Percentiles rank a stretch among this genome's conserved stretches.
Conservation (phyloP, 2,329 filamentous ascomycete species). For the Exophiala aquamarina region DNA sequence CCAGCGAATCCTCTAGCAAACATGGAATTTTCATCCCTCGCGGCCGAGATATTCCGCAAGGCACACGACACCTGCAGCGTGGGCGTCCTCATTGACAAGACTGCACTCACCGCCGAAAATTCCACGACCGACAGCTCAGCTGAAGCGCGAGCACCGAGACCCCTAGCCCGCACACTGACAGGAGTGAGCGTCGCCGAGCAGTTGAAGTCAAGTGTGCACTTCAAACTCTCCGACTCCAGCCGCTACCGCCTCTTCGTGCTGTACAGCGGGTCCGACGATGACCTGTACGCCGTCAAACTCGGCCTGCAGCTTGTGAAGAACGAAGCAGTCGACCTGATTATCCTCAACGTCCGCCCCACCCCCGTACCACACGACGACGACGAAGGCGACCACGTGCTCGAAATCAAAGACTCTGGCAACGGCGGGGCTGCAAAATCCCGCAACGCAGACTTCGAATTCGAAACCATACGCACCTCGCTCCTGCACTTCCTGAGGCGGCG, state of each 20-base stretch:
- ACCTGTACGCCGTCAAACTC: constrained; percentile 74
- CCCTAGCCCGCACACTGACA: constrained; percentile 53
- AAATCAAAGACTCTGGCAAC: not conserved
- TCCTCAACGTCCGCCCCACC: constrained; percentile 10
- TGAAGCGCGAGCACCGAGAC: constrained; percentile 34
- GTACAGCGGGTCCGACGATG: constrained; percentile 82
- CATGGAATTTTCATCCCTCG: constrained; percentile 52
- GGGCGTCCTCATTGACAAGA: constrained; percentile 72
- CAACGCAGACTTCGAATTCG: constrained; percentile 13
- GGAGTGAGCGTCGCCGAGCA: constrained; percentile 47
- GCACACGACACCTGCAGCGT: constrained; percentile 61
- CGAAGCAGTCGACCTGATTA: constrained; percentile 56
- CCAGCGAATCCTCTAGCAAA: constrained; percentile 47
- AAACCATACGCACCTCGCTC: constrained; percentile 8
- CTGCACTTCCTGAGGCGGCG: constrained; percentile 1
- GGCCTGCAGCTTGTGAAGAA: constrained; percentile 83
- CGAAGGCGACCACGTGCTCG: constrained; percentile 8
- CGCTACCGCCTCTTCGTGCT: constrained; percentile 74
- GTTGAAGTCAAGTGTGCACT: constrained; percentile 18
- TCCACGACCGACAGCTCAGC: constrained; percentile 11
- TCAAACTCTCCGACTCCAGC: constrained; percentile 40
- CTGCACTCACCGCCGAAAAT: constrained; percentile 18
- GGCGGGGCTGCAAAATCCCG: not conserved
- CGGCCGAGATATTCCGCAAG: constrained; percentile 57
- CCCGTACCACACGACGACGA: not conserved